Percentiles rank a stretch among this genome's conserved stretches.
phyloP scores from a whole-genome alignment of 345 rosid species.

The Camelina laxa region DNA sequence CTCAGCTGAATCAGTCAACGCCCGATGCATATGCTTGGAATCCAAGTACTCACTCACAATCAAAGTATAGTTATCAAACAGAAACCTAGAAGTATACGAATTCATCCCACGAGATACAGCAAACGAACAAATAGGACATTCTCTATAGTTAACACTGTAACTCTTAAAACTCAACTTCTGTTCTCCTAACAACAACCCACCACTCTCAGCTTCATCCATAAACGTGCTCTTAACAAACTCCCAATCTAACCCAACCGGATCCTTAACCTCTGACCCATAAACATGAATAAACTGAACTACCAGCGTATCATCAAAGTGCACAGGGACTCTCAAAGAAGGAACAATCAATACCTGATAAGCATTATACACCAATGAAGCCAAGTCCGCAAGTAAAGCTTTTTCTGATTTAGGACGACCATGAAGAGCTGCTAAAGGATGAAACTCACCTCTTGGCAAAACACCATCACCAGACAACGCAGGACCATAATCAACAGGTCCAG shows the following conservation, averaged over 20 bases:
- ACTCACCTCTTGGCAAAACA: constrained; percentile 85
- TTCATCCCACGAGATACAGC: constrained; percentile 77
- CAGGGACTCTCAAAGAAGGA: constrained; percentile 91
- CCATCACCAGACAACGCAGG: constrained; percentile 97
- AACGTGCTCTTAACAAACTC: constrained; percentile 65
- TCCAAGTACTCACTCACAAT: constrained; percentile 97
- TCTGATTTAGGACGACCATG: constrained; percentile 90
- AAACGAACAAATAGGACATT: constrained; percentile 84
- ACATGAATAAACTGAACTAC: constrained; percentile 83
- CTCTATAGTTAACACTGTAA: constrained; percentile 61
- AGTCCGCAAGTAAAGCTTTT: constrained; percentile 74
- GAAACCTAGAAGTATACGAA: constrained; percentile 92
- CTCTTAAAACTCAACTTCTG: constrained; percentile 71
- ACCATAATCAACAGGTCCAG: constrained; percentile 96
- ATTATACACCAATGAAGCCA: constrained; percentile 82
- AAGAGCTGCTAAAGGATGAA: constrained; percentile 83
- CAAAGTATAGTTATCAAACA: constrained; percentile 94
- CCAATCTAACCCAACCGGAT: constrained; percentile 74
- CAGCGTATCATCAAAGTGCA: constrained; percentile 76
- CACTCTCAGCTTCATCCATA: constrained; percentile 67
- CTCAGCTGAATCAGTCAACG: constrained; percentile 75
- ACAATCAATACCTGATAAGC: constrained; percentile 93
- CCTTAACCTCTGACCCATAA: constrained; percentile 61
- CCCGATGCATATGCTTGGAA: constrained; percentile 88
- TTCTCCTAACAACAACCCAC: constrained; percentile 76